Conservation (phyloP, 2,329 filamentous ascomycete genomes). For the Aspergillus bombycis region DNA sequence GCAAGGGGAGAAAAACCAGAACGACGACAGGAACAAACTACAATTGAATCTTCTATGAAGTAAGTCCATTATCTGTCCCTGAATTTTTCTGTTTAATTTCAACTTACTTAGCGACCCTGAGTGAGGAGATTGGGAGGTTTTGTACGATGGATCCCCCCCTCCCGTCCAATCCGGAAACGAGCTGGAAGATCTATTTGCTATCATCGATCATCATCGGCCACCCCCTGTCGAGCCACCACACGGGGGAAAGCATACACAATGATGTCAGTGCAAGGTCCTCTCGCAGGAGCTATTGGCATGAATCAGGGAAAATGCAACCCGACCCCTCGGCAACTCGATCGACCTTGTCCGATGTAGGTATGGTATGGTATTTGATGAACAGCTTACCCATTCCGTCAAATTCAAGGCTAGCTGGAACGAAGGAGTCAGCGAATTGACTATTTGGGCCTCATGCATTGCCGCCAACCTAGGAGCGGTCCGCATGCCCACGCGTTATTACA, state of each 20-base stretch:
- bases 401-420: constrained; percentile 1
- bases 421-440: constrained; percentile 9
- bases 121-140: background rate
- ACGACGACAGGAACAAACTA: background rate
- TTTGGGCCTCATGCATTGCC: constrained; percentile 27
- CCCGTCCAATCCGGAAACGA: background rate
- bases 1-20: background rate
- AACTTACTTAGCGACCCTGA: background rate
- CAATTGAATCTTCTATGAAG: background rate
- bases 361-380: background rate
- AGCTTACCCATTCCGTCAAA: background rate
- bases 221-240: background rate
- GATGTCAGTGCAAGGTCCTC: constrained; percentile 20
- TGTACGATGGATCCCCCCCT: background rate
- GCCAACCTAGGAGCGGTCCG: constrained; percentile 13
- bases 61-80: background rate
- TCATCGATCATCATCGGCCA: background rate
- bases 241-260: background rate
- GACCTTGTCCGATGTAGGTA: background rate
- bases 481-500: constrained; percentile 26
- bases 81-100: background rate
- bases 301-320: background rate
- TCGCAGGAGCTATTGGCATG: background rate
- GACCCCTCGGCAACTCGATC: background rate
- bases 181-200: background rate